A percentile compares a stretch with the other conserved stretches of the same genome.
Conservation (phyloP, 2,329 filamentous ascomycete genomes). For the Beauveria sp. region DNA sequence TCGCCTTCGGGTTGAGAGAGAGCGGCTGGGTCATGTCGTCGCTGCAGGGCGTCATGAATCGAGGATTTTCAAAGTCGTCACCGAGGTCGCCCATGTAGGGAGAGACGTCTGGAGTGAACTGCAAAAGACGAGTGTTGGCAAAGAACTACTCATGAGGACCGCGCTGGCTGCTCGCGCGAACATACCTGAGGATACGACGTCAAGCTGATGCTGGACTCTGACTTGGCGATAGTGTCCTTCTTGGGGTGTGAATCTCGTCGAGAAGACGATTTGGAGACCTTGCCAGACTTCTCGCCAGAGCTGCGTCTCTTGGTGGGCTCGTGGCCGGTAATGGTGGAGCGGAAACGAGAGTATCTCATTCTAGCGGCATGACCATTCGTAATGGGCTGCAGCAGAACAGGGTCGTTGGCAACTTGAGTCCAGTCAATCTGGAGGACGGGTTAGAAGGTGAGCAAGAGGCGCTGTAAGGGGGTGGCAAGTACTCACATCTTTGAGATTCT, state of each 20-base stretch:
- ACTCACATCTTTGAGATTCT: constrained; percentile 53
- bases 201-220: constrained; percentile 26
- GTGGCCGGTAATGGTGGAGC: constrained; percentile 36
- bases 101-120: constrained; percentile 33
- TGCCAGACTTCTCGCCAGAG: constrained; percentile 31
- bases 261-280: constrained; percentile 32
- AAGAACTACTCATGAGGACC: constrained; percentile 19
- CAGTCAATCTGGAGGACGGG: constrained; percentile 44
- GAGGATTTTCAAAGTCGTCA: constrained; percentile 27
- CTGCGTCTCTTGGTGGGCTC: constrained; percentile 42
- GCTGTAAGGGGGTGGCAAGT: not conserved
- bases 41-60: constrained; percentile 47
- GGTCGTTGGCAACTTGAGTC: constrained; percentile 48
- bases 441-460: not conserved
- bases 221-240: constrained; percentile 32
- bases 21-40: constrained; percentile 34
- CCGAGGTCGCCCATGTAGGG: constrained; percentile 28
- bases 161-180: constrained; percentile 26
- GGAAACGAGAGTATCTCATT: constrained; percentile 52
- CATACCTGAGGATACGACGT: constrained; percentile 24
- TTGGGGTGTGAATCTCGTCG: constrained; percentile 27
- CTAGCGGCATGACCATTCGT: constrained; percentile 54
- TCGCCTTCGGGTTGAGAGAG: constrained; percentile 19
- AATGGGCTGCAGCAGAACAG: constrained; percentile 45
- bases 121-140: constrained; percentile 21